Base-by-base conservation (phyloP, 176 grass and related monocot genomes). In the Saccharum officinarum region DNA sequence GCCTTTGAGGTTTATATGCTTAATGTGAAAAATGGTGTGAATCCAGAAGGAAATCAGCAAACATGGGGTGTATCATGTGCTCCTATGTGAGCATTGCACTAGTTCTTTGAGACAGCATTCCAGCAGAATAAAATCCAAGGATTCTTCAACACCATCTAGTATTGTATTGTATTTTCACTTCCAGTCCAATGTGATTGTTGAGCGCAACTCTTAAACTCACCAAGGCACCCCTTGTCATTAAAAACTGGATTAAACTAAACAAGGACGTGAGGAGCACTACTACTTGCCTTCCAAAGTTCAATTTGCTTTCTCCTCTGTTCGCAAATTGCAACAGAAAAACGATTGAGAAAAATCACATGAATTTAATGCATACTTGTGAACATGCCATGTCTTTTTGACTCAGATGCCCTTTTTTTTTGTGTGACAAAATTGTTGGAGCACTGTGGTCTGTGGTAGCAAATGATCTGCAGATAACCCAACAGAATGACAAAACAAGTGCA, bases 261-360 rank as follows among this genome's bases (percentile, higher is more conserved):
- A 70, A 69, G 62, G 81, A 91, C 80, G 89, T 91, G 85, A 74
- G 69, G 31, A 80, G 89, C 89, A 91, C 83, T 70, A 91, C 69
- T 78, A 80, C 47, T 73, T 87, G 22, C 69, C n/a, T 87, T 23
- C 31, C 84, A 80, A 80, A 87, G 60, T 80, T 91, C 69, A 33
- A 45, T 66, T 84, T 80, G 75, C 46, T 84, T 36, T 83, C 89
- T 76, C 49, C 67, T 70, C 46, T 44, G 28, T 70, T 78, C 69
- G 41, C 62, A 76, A 59, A 54, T 61, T 71, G 64, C 62, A 63
- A 59, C 70, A 71, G 33, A 62, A 81, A 81, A 85, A 52, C 4
- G 62, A 70, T 52, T 25, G 31, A 42, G 65, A 65, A 76, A 86
- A 82, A 86, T 72, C 41, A 82, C 50, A 61, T 12, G 62, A 75